These are phyloP conservation scores for Singerocomus inundabilis DNA, from an alignment of 1,284 basidiomycete species.

Conservation along the genomic window DNA sequence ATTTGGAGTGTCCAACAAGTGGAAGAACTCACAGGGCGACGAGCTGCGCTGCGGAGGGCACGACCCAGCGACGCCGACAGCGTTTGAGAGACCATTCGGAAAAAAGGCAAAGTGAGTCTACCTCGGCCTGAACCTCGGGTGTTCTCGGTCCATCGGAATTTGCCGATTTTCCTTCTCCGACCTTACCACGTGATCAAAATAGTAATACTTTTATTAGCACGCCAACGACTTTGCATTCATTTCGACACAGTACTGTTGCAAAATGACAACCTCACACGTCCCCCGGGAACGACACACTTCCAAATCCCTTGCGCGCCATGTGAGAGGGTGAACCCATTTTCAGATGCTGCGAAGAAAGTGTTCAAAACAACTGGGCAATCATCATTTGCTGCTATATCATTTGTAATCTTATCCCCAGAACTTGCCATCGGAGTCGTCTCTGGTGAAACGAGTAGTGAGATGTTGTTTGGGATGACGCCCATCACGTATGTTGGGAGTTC, in stretches of 20 bases:
- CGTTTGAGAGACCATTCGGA: slow-evolving; percentile 62
- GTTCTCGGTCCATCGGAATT: slow-evolving; percentile 32
- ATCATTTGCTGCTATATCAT: slow-evolving; percentile 2
- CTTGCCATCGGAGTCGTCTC: slow-evolving; percentile 7
- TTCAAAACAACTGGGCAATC: slow-evolving; percentile 29
- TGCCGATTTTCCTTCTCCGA: slow-evolving; percentile 27
- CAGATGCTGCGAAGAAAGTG: slow-evolving; percentile 53
- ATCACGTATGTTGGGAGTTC: neutral
- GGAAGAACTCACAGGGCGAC: slow-evolving; percentile 47
- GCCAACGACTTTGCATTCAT: neutral
- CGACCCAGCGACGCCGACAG: slow-evolving; percentile 59
- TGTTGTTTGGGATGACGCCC: neutral
- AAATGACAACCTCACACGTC: slow-evolving; percentile 23
- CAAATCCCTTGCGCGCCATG: slow-evolving; percentile 31
- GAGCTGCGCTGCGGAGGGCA: slow-evolving; percentile 56
- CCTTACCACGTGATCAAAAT: slow-evolving; percentile 5
- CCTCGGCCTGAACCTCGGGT: slow-evolving; percentile 24
- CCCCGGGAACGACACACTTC: slow-evolving; percentile 41
- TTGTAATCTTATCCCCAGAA: neutral
- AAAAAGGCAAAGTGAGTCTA: slow-evolving; percentile 12
- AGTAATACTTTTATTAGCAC: no score
- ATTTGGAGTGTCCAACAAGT: neutral
- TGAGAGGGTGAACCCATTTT: slow-evolving; percentile 52
- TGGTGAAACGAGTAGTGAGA: slow-evolving; percentile 25
- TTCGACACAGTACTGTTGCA: slow-evolving; percentile 1